These are phyloP conservation scores for Aspergillus sp. DNA, from an alignment of 2,329 filamentous ascomycete species.

Conservation along the genomic window DNA sequence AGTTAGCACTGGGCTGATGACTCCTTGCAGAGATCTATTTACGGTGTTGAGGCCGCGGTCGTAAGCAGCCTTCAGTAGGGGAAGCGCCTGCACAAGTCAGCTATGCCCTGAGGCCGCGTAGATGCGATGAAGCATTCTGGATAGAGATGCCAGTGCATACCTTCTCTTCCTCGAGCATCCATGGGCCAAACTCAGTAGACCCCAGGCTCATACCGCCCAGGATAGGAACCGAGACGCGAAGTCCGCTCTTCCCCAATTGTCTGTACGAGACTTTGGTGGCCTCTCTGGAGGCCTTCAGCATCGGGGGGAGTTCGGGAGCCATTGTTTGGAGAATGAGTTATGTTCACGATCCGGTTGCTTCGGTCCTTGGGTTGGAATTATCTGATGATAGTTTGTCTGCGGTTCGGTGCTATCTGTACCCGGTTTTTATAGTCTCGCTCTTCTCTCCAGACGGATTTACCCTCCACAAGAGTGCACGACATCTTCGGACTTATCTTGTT, in stretches of 20 bases:
- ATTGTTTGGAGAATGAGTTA: background rate
- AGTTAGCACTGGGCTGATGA: too few relatives aligned
- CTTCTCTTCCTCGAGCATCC: background rate
- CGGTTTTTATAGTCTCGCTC: too few relatives aligned
- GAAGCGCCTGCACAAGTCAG: background rate
- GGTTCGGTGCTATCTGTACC: too few relatives aligned
- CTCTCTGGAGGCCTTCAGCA: background rate
- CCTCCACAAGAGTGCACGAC: too few relatives aligned
- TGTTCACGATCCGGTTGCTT: too few relatives aligned
- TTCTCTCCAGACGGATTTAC: too few relatives aligned
- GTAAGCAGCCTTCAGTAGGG: background rate
- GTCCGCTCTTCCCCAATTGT: background rate
- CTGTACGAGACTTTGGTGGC: background rate
- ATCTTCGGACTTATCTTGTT: too few relatives aligned
- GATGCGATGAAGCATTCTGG: too few relatives aligned
- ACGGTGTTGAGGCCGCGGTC: background rate
- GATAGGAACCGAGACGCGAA: background rate
- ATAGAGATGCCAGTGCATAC: background rate
- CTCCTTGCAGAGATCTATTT: background rate
- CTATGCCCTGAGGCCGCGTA: too few relatives aligned
- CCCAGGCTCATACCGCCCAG: background rate
- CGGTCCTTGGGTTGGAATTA: too few relatives aligned
- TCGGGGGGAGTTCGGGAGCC: background rate
- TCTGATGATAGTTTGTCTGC: too few relatives aligned
- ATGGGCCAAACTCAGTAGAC: background rate